Conservation (phyloP, 2,329 filamentous ascomycete species). For the Colletotrichum echinochloae region DNA sequence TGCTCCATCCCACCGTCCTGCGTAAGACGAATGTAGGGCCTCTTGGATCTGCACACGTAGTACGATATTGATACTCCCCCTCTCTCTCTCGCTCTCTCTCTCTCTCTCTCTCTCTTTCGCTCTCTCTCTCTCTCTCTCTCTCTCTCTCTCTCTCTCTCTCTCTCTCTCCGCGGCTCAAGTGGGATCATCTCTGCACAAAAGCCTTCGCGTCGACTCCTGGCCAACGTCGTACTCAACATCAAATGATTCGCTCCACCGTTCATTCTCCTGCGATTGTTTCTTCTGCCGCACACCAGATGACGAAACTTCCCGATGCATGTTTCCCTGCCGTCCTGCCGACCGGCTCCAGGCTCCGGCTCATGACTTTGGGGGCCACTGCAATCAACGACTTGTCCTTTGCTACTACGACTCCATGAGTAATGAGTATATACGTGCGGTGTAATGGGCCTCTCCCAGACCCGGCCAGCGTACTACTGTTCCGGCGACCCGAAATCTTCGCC, state of each 20-base stretch:
- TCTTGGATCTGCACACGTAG: too few relatives aligned
- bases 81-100: too few relatives aligned
- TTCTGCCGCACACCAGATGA: too few relatives aligned
- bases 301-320: neutral
- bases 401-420: neutral
- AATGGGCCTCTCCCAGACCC: neutral
- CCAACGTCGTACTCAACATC: neutral
- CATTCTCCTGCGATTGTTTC: neutral
- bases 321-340: neutral
- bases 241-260: neutral
- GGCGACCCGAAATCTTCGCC: too few relatives aligned
- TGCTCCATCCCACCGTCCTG: neutral
- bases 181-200: neutral
- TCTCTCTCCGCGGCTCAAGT: neutral
- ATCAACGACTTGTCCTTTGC: neutral
- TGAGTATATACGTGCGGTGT: neutral
- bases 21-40: too few relatives aligned
- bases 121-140: too few relatives aligned
- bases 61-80: too few relatives aligned
- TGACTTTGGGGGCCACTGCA: neutral
- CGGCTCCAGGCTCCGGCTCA: neutral
- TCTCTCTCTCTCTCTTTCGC: too few relatives aligned
- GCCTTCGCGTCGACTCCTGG: too few relatives aligned
- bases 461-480: too few relatives aligned
- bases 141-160: neutral